Percentiles rank a stretch among this genome's conserved stretches.
These are phyloP conservation scores for Candolleomyces efflorescens DNA, from an alignment of 768 basidiomycete genomes.

Conservation along the genomic window DNA sequence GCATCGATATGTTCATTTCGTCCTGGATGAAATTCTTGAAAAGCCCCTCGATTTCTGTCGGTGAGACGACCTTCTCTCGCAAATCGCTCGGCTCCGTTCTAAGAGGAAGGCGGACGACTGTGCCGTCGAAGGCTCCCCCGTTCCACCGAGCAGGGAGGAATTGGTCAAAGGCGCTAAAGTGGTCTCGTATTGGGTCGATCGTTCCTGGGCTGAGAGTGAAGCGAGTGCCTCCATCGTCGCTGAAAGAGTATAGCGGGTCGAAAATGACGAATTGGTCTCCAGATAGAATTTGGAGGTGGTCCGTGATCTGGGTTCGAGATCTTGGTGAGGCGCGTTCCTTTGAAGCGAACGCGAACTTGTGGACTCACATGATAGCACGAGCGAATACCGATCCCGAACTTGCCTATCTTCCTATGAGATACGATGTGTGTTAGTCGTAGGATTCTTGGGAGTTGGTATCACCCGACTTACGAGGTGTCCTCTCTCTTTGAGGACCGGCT, in stretches of 20 bases:
- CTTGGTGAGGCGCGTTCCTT: too few relatives aligned
- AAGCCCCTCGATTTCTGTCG: constrained; percentile 31
- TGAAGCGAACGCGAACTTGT: neutral
- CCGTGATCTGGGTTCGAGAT: constrained; percentile 41
- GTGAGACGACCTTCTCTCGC: constrained; percentile 26
- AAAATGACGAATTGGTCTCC: constrained; percentile 34
- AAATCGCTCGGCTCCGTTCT: constrained; percentile 29
- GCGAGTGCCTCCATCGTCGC: constrained; percentile 25
- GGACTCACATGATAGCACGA: constrained; percentile 44
- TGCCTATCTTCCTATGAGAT: constrained; percentile 42
- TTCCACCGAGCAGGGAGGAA: constrained; percentile 18
- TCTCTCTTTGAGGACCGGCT: constrained; percentile 42
- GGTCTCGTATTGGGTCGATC: constrained; percentile 20
- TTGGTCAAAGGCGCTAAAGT: constrained; percentile 26
- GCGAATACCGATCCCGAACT: constrained; percentile 49
- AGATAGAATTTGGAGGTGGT: constrained; percentile 47
- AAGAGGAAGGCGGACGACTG: constrained; percentile 45
- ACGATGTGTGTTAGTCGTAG: neutral
- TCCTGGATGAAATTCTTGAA: constrained; percentile 36
- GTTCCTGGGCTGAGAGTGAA: constrained; percentile 22
- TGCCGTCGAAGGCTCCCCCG: constrained; percentile 27
- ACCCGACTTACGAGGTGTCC: constrained; percentile 40
- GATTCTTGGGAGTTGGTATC: too few relatives aligned
- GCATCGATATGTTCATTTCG: constrained; percentile 35
- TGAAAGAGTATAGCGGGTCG: constrained; percentile 34